Evolutionary conservation across 805 yeast genomes (phyloP), one percentile per base, ranked within the genome.

Genomic region (Pichia californica): DNA sequence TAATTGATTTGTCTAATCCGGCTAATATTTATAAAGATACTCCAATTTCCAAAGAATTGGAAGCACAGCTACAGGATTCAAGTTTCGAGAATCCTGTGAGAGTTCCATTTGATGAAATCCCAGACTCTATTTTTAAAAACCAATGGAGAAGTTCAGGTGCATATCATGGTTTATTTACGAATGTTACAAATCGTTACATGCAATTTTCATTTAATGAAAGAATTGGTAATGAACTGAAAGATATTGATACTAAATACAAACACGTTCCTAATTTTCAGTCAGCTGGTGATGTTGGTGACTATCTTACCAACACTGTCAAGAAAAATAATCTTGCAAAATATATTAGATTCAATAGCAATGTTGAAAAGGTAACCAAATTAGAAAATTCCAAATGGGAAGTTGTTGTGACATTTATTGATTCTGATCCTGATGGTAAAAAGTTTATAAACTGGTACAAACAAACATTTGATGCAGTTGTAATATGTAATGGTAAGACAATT

Each of bases 401-500:
- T 6, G 31, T 48, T 9, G 40, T 50, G 3, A 43, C 46, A 50
- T 58, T 41, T 26, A 45, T 39, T 18, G 36, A 33, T 9, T 11
- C 25, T 23, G 47, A 50, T 27, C 29, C 29, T 7, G 36, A 45
- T 36, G 49, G 49, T 8, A 20, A 9, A 2, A 38, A 29, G n/a
- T 23, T 31, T 30, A 36, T 52, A 7, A 40, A 35, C 6, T 73
- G 78, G 77, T 73, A 73, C 48, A 57, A 54, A 32, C 71, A 73
- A 40, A 50, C 49, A 21, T 78, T 70, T 52, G 88, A 83, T 56
- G 83, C 77, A 9, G 73, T 83, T 9, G 76, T 77, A 2, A 56
- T 81, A 9, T 83, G 87, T 3, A 66, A 74, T 19, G 89, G 89
- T 3, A 80, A 77, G 56, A 70, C 79, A 26, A 63, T 71, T 25